Base-by-base conservation (phyloP, 176 grass and related monocot genomes). In the Thinopyrum elongatum region DNA sequence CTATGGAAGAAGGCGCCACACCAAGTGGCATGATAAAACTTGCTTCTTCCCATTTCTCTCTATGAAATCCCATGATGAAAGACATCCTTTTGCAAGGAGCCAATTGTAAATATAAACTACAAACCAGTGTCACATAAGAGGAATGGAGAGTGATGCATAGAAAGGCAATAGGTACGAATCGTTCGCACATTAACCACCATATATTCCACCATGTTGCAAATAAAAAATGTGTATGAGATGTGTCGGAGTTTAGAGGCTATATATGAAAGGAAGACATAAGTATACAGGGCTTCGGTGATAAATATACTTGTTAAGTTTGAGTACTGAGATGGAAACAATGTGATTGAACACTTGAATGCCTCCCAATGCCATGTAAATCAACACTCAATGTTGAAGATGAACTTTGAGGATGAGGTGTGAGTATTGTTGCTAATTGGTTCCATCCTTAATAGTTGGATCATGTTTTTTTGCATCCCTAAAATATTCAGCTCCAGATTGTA, bases 341-440 rank as follows among this genome's bases (percentile, higher is more conserved):
- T 29, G 10, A 30, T 29, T 30, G 5, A 29, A 15, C 62, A 65
- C 27, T 6, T 30, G 26, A 30, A 6, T 65, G 62, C 13, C 12
- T 65, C 26, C 13, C 30, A 90, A 30, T 27, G 51, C 28, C 84
- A 61, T 41, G 46, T 85, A 21, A 80, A 81, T 62, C 12, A 30
- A 65, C 26, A 29, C 5, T 30, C 12, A 65, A 10, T 13, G 11
- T 4, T 15, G 4, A 65, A 65, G 26, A 65, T 65, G 13, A 29
- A 29, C 5, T 16, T 65, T 29, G 12, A 27, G 60, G n/a, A 65
- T 30, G 62, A 29, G 1, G 26, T 63, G 60, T 3, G 13, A 66
- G 17, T 10, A 53, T 12, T 51, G 10, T 15, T 67, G 0, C n/a
- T 79, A 33, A n/a, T 79, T 3, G 36, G 22, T 35, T 62, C 31